A percentile compares a stretch with the other conserved stretches of the same genome.
phyloP scores from a whole-genome alignment of 306 rosid genomes.

The Ziziphus jujuba region DNA sequence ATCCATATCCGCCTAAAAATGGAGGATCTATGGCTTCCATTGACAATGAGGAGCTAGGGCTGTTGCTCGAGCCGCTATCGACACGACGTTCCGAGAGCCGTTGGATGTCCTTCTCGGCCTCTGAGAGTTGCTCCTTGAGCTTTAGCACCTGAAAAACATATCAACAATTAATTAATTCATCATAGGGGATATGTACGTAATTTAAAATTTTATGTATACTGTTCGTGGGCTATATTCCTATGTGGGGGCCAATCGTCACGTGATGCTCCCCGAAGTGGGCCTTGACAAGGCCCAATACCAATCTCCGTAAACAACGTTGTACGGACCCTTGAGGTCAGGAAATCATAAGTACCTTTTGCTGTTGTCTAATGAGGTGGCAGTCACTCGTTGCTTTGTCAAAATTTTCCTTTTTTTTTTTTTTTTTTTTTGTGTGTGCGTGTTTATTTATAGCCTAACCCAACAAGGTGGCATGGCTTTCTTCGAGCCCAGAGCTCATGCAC shows the following conservation, averaged over 20 bases:
- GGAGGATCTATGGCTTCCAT: conserved; percentile 53
- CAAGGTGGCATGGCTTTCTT: conserved; percentile 40
- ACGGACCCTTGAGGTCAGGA: conserved; percentile 35
- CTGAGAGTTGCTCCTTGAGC: conserved; percentile 55
- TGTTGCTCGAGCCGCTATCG: conserved; percentile 49
- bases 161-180: too few relatives aligned
- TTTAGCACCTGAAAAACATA: conserved; percentile 46
- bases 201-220: background rate
- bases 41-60: conserved; percentile 60
- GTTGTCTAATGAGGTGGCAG: conserved; percentile 60
- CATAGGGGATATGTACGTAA: too few relatives aligned
- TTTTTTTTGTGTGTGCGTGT: background rate
- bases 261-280: conserved; percentile 34
- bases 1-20: conserved; percentile 58
- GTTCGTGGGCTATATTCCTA: conserved; percentile 24
- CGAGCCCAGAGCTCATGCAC: conserved; percentile 68
- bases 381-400: conserved; percentile 22
- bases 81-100: conserved; percentile 34
- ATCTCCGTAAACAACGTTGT: conserved; percentile 37
- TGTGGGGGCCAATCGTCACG: conserved; percentile 35
- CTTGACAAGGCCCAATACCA: conserved; percentile 39
- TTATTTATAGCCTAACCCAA: conserved; percentile 27
- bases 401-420: background rate
- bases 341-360: conserved; percentile 33
- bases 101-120: conserved; percentile 63